A percentile compares a stretch with the other conserved stretches of the same genome.
Conservation (phyloP, 768 basidiomycete genomes). For the Kwoniella sp. region DNA sequence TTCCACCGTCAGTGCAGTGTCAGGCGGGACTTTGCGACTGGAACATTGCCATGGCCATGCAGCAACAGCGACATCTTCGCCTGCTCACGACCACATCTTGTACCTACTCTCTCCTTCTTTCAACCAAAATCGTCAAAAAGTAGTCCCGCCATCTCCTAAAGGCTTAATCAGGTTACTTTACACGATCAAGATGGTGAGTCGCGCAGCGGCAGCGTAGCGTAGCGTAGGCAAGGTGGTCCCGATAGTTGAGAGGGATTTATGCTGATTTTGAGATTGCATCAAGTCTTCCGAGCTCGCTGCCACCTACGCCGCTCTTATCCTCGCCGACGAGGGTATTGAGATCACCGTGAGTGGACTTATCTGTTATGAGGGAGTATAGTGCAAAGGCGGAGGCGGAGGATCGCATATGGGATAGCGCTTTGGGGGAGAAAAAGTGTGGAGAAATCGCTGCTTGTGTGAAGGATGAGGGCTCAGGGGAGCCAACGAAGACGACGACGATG, state of each 20-base stretch:
- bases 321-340: slow-evolving; percentile 95
- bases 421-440: too few relatives aligned
- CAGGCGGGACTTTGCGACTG: too few relatives aligned
- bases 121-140: slow-evolving; percentile 28
- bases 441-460: too few relatives aligned
- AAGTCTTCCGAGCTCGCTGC: slow-evolving; percentile 76
- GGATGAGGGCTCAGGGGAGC: too few relatives aligned
- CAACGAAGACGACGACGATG: too few relatives aligned
- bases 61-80: not conserved
- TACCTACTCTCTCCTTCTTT: slow-evolving; percentile 10
- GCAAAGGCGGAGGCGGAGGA: not conserved
- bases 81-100: not conserved
- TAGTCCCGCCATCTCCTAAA: slow-evolving; percentile 27
- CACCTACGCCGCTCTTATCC: slow-evolving; percentile 96
- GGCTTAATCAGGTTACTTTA: slow-evolving; percentile 16
- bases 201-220: not conserved
- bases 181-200: slow-evolving; percentile 43
- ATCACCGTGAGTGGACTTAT: slow-evolving; percentile 73
- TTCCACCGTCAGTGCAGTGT: too few relatives aligned
- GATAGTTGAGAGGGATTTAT: not conserved
- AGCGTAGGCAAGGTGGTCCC: not conserved
- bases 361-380: not conserved
- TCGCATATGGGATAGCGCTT: not conserved
- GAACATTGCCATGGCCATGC: too few relatives aligned
- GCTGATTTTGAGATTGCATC: not conserved